phyloP scores from a whole-genome alignment of 2,329 filamentous ascomycete species.

The Alternaria brassicicola region DNA sequence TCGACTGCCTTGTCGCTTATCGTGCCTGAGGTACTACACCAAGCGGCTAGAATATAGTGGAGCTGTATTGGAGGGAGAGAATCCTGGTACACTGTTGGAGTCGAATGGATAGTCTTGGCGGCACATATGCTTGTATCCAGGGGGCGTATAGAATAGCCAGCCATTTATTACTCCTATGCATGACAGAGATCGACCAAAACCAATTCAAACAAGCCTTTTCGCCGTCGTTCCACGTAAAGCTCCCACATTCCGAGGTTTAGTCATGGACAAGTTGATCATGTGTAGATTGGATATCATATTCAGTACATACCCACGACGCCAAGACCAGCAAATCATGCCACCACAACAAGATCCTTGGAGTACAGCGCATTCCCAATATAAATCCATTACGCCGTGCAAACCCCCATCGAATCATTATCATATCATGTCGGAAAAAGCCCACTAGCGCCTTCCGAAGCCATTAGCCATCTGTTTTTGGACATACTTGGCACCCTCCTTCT shows the following conservation, averaged over 20 bases:
- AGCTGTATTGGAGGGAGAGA: not conserved
- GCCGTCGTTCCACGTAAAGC: too few relatives aligned
- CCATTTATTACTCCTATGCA: not conserved
- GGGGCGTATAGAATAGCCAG: not conserved
- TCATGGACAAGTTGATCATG: not conserved
- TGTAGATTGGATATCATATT: conserved; percentile 2
- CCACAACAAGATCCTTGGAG: not conserved
- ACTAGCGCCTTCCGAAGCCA: conserved; percentile 25
- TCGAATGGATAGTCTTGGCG: not conserved
- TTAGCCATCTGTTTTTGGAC: conserved; percentile 38
- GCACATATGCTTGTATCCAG: not conserved
- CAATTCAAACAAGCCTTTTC: not conserved
- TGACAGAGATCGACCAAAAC: not conserved
- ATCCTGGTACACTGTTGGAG: not conserved
- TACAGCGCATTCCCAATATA: not conserved
- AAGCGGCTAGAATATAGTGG: not conserved
- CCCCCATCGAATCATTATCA: not conserved
- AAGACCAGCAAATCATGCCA: not conserved
- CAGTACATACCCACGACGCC: not conserved
- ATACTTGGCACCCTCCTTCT: conserved; percentile 41
- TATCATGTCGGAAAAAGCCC: not conserved
- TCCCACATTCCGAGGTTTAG: not conserved
- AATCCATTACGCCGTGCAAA: not conserved
- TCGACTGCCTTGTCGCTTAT: not conserved
- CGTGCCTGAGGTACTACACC: not conserved